Evolutionary conservation across 2,329 filamentous ascomycete species (phyloP).

Genomic region (Pyricularia sp.): DNA sequence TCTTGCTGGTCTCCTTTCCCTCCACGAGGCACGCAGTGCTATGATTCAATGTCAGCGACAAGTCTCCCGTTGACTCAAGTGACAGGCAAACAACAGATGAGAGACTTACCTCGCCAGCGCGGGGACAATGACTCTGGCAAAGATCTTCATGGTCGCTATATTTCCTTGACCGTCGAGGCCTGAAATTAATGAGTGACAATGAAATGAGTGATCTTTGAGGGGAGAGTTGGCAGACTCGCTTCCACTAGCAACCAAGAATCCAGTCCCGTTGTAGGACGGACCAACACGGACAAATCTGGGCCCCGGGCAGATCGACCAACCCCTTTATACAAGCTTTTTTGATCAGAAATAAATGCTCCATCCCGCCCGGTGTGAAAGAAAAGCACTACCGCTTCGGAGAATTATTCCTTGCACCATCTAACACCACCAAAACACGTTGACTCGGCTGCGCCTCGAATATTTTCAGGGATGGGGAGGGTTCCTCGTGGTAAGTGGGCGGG

Average conservation of each 20-base stretch:
- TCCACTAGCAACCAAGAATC: not conserved
- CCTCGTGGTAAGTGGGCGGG: not conserved
- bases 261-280: not conserved
- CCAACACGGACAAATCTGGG: not conserved
- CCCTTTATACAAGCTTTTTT: not conserved
- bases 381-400: not conserved
- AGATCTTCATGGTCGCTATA: not conserved
- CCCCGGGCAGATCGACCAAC: not conserved
- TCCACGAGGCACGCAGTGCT: not conserved
- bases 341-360: no score
- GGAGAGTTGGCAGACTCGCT: not conserved
- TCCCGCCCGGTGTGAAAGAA: not conserved
- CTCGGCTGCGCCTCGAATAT: not conserved
- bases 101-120: not conserved
- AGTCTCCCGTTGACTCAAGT: not conserved
- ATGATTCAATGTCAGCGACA: not conserved
- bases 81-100: not conserved
- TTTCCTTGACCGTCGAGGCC: not conserved
- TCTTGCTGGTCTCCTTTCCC: not conserved
- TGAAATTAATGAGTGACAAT: not conserved
- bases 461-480: not conserved
- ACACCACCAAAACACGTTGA: not conserved
- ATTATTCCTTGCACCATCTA: not conserved
- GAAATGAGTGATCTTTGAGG: not conserved
- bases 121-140: not conserved